Conservation (phyloP, 768 basidiomycete genomes). For the Suillus subaureus region DNA sequence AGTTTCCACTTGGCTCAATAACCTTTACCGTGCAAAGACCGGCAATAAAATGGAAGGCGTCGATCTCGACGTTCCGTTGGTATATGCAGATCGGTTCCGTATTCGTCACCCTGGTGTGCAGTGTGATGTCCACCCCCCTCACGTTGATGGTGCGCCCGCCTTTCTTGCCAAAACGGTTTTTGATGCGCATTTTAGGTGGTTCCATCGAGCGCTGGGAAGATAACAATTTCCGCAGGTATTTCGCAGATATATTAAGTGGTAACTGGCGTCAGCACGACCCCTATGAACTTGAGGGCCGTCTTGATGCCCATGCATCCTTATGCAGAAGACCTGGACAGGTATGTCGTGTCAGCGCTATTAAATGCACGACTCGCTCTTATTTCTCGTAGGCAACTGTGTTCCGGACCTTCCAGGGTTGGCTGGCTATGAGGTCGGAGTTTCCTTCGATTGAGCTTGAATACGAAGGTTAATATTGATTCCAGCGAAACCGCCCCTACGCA, state of each 20-base stretch:
- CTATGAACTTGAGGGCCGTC: slow-evolving; percentile 59
- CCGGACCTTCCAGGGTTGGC: slow-evolving; percentile 79
- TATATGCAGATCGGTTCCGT: slow-evolving; percentile 74
- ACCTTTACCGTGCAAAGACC: slow-evolving; percentile 54
- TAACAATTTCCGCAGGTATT: slow-evolving; percentile 56
- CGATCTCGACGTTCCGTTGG: slow-evolving; percentile 61
- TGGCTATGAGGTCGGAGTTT: slow-evolving; percentile 57
- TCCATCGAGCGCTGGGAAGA: slow-evolving; percentile 79
- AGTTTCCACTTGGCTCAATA: slow-evolving; percentile 61
- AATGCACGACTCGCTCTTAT: background rate
- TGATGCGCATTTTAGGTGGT: slow-evolving; percentile 50
- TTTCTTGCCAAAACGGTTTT: background rate
- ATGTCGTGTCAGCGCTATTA: slow-evolving; percentile 8
- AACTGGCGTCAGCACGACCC: slow-evolving; percentile 69
- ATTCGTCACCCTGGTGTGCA: slow-evolving; percentile 66
- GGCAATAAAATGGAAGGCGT: slow-evolving; percentile 48
- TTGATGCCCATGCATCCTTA: slow-evolving; percentile 63
- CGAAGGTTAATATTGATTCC: slow-evolving; percentile 12
- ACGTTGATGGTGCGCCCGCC: slow-evolving; percentile 50
- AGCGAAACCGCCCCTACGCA: slow-evolving; percentile 69
- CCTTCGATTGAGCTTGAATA: slow-evolving; percentile 10
- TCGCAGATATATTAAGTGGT: slow-evolving; percentile 60
- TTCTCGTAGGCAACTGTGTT: slow-evolving; percentile 47
- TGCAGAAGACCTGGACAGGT: slow-evolving; percentile 61
- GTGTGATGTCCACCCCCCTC: slow-evolving; percentile 59